A percentile compares a stretch with the other conserved stretches of the same genome.
Conservation (phyloP, 768 basidiomycete species). For the Termitomyces bulborhizus region DNA sequence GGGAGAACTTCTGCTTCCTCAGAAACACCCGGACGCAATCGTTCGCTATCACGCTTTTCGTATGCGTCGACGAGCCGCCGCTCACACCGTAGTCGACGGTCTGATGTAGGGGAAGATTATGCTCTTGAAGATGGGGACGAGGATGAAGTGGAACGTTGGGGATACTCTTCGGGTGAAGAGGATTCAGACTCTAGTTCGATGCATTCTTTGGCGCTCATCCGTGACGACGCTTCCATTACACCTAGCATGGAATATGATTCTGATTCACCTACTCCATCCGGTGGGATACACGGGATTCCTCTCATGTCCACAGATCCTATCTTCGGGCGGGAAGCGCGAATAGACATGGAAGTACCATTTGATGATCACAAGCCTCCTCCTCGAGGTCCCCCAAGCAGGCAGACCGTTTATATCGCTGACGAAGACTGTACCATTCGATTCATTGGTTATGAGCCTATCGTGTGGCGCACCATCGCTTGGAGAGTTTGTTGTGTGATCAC, state of each 20-base stretch:
- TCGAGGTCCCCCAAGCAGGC: slow-evolving; percentile 76
- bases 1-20: slow-evolving; percentile 36
- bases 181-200: slow-evolving; percentile 40
- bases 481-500: slow-evolving; percentile 57
- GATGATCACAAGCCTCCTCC: slow-evolving; percentile 66
- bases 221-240: slow-evolving; percentile 38
- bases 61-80: slow-evolving; percentile 42
- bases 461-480: slow-evolving; percentile 67
- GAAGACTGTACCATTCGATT: slow-evolving; percentile 88
- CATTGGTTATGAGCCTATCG: slow-evolving; percentile 71
- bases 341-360: slow-evolving; percentile 70
- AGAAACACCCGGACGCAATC: slow-evolving; percentile 30
- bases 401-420: slow-evolving; percentile 80
- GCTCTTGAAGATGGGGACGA: slow-evolving; percentile 50
- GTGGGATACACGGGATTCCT: slow-evolving; percentile 48
- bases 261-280: slow-evolving; percentile 55
- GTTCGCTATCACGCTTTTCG: slow-evolving; percentile 56
- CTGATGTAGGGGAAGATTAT: slow-evolving; percentile 55
- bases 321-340: slow-evolving; percentile 77
- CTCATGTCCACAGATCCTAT: slow-evolving; percentile 69
- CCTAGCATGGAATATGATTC: slow-evolving; percentile 71
- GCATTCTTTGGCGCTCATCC: slow-evolving; percentile 24
- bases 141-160: slow-evolving; percentile 72
- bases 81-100: slow-evolving; percentile 48
- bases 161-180: slow-evolving; percentile 85